phyloP scores from a whole-genome alignment of 2,329 filamentous ascomycete genomes.

The Aureobasidium sp. region DNA sequence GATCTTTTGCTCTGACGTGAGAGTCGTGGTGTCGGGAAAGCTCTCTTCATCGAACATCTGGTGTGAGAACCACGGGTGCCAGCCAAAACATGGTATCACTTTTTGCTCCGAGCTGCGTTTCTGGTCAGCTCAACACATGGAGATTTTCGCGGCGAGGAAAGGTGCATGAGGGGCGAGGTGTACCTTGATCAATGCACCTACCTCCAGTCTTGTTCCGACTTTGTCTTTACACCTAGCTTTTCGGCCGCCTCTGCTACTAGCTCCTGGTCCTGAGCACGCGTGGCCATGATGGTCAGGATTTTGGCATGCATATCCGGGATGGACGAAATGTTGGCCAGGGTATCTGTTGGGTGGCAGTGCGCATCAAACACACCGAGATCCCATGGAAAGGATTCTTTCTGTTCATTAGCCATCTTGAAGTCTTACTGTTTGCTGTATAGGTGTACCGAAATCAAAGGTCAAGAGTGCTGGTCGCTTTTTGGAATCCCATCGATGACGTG shows the following conservation, averaged over 20 bases:
- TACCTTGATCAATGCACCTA: conserved; percentile 18
- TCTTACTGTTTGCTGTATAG: background rate
- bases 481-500: background rate
- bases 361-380: conserved; percentile 64
- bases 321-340: conserved; percentile 50
- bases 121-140: background rate
- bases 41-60: conserved; percentile 58
- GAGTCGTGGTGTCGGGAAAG: conserved; percentile 21
- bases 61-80: conserved; percentile 82
- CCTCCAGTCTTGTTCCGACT: conserved; percentile 22
- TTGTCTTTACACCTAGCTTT: conserved; percentile 39
- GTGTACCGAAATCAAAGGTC: background rate
- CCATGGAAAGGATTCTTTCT: conserved; percentile 51
- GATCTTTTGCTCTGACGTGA: conserved; percentile 37
- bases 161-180: background rate
- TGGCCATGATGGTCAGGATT: conserved; percentile 67
- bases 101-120: conserved; percentile 29
- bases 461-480: background rate
- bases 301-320: conserved; percentile 60
- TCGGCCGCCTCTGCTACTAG: conserved; percentile 58
- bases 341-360: conserved; percentile 79
- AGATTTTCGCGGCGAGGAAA: background rate
- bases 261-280: conserved; percentile 64
- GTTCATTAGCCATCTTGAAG: conserved; percentile 14
- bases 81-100: conserved; percentile 68